Evolutionary conservation across 2,329 filamentous ascomycete species (phyloP), one percentile per base, ranked within the genome.

Genomic region (Mariannaea elegans): DNA sequence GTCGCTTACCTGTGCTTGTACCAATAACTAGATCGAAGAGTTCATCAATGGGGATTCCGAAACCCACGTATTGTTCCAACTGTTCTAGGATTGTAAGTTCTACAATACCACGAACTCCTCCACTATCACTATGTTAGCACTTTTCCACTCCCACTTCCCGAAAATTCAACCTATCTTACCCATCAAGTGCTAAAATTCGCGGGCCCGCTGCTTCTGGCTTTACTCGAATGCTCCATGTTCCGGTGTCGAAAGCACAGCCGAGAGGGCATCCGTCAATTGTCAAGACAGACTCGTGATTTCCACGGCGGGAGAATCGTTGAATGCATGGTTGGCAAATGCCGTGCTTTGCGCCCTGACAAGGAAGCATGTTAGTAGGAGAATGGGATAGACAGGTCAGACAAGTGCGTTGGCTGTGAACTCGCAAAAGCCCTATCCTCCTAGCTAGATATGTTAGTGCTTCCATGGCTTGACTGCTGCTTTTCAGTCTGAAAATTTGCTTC

Each of bases 21-120:
- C 61, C 63, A 5, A 63, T 23, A 0, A 65, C 61, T 0, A 65
- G 49, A 27, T 65, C 61, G 13, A 65, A 65, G 8, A 65, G 53
- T n/a, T 63, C 54, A 14, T 61, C 16, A 14, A 65, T 61, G 0
- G 27, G n/a, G 4, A 65, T 61, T 2, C 31, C 31, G 16, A 13
- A 49, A 1, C 53, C 53, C 5, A 61, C 45, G 3, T 49, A 46
- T 1, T 27, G 44, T 32, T 63, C 53, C n/a, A 65, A 42, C 21
- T 44, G n/a, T 7, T 31, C 16, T 2, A 65, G 31, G n/a, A 65
- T 13, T 1, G 34, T 32, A 10, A 65, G 45, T 13, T 65, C 38
- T 0, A 61, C 60, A 7, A 65, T 8, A 9, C 56, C 56, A 3
- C 62, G 53, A 1, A 65, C 59, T 9, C 60, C 62, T 7, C 62